phyloP scores from a whole-genome alignment of 2,329 filamentous ascomycete genomes.

The Ophioceras dolichostomum region DNA sequence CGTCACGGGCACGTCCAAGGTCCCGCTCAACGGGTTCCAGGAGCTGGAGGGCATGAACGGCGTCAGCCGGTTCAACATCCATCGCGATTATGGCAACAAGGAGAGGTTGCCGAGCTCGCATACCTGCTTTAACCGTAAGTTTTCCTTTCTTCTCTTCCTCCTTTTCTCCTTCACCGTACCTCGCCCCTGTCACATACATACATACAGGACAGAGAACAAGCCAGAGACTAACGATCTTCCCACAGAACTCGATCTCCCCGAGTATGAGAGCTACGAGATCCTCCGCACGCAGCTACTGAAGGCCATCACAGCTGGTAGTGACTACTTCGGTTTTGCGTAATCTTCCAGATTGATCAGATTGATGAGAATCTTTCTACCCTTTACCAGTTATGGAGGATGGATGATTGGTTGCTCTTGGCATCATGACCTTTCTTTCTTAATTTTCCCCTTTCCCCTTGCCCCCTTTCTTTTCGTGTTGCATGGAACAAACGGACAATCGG shows the following conservation, averaged over 20 bases:
- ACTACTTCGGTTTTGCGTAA: conserved; percentile 96
- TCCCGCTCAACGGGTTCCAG: conserved; percentile 96
- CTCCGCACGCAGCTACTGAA: conserved; percentile 82
- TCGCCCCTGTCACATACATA: neutral
- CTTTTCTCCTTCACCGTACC: neutral
- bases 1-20: conserved; percentile 95
- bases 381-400: no score
- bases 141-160: neutral
- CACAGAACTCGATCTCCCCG: conserved; percentile 88
- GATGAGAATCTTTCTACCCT: neutral
- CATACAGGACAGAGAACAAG: neutral
- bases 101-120: conserved; percentile 91
- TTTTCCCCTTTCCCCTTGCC: no score
- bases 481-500: no score
- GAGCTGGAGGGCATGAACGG: conserved; percentile 99
- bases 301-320: conserved; percentile 93
- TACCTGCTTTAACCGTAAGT: conserved; percentile 98
- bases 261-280: conserved; percentile 92
- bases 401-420: no score
- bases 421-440: no score
- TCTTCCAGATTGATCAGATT: no score
- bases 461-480: no score
- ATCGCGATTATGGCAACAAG: conserved; percentile 94
- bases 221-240: conserved; percentile 14
- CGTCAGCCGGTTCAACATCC: conserved; percentile 95